Evolutionary conservation across 2,329 filamentous ascomycete species (phyloP).

Genomic region (Pezicula rhizophila): DNA sequence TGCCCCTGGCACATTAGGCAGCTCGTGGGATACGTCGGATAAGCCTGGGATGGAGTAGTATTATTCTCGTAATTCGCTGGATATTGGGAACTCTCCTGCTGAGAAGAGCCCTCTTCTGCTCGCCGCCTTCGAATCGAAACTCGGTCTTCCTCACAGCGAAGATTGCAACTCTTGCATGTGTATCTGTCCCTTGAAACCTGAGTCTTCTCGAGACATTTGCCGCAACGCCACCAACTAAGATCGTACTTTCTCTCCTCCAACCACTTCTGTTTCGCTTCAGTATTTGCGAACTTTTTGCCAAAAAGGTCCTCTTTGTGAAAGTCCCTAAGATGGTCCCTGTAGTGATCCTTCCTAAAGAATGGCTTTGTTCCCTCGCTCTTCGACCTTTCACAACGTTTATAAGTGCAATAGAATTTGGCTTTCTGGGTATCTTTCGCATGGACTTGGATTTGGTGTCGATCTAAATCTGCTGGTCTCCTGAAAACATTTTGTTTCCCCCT

Average conservation of each 20-base stretch:
- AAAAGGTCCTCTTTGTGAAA: slow-evolving; percentile 37
- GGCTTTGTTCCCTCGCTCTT: slow-evolving; percentile 22
- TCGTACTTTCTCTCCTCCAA: slow-evolving; percentile 14
- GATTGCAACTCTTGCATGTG: slow-evolving; percentile 17
- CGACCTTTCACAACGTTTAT: slow-evolving; percentile 23
- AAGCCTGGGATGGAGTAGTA: background rate
- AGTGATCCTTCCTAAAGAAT: slow-evolving; percentile 42
- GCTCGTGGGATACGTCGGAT: background rate
- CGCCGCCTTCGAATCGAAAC: slow-evolving; percentile 3
- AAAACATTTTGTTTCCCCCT: slow-evolving; percentile 15
- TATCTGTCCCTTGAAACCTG: slow-evolving; percentile 13
- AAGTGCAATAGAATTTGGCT: slow-evolving; percentile 24
- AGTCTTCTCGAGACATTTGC: slow-evolving; percentile 18
- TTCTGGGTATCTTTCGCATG: slow-evolving; percentile 19
- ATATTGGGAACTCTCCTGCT: background rate
- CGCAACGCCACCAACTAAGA: slow-evolving; percentile 21
- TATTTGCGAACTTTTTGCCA: slow-evolving; percentile 10
- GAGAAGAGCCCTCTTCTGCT: background rate
- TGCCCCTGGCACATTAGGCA: background rate
- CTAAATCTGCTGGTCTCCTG: slow-evolving; percentile 29
- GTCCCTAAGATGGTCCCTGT: slow-evolving; percentile 40
- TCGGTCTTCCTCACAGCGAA: slow-evolving; percentile 16
- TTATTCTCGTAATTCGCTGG: background rate
- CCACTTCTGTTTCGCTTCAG: slow-evolving; percentile 15
- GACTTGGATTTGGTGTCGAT: slow-evolving; percentile 29